phyloP scores from a whole-genome alignment of 2,329 filamentous ascomycete genomes.

The Calonectria multiphialidica region DNA sequence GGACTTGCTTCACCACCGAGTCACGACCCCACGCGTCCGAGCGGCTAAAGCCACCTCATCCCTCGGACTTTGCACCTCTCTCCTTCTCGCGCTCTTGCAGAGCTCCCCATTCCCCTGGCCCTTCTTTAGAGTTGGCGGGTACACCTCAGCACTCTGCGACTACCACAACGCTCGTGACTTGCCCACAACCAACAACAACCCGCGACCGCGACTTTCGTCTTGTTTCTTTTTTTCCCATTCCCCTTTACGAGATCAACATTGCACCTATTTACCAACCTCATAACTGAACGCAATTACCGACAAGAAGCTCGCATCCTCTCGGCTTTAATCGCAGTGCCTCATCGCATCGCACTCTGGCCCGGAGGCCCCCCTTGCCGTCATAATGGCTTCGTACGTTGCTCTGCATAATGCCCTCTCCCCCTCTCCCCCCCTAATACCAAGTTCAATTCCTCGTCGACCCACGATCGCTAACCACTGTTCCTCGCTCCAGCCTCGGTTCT shows the following conservation, averaged over 20 bases:
- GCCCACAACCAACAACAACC: conserved; percentile 22
- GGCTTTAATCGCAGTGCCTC: conserved; percentile 14
- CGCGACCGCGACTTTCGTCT: conserved; percentile 25
- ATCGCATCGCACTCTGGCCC: conserved; percentile 26
- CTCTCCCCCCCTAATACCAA: neutral
- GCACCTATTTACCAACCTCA: conserved; percentile 22
- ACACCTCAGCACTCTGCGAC: conserved; percentile 31
- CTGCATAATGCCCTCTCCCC: neutral
- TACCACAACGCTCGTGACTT: conserved; percentile 31
- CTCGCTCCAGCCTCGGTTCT: conserved; percentile 67
- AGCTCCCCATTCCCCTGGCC: conserved; percentile 42
- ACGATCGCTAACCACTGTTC: conserved; percentile 29
- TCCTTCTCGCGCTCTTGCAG: conserved; percentile 21
- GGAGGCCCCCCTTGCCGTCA: conserved; percentile 35
- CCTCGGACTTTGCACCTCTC: neutral
- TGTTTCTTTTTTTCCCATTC: neutral
- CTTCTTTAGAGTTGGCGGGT: conserved; percentile 31
- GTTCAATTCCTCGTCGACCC: neutral
- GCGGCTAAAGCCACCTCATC: conserved; percentile 41
- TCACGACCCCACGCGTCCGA: conserved; percentile 42
- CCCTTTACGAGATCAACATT: conserved; percentile 13
- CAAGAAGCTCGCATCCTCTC: conserved; percentile 23
- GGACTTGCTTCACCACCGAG: conserved; percentile 6
- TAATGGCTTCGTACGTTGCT: conserved; percentile 48
- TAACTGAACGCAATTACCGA: conserved; percentile 20